Percentiles rank a stretch among this genome's conserved stretches.
Conservation (phyloP, 2,329 filamentous ascomycete genomes). For the Nigrospora osmanthi region DNA sequence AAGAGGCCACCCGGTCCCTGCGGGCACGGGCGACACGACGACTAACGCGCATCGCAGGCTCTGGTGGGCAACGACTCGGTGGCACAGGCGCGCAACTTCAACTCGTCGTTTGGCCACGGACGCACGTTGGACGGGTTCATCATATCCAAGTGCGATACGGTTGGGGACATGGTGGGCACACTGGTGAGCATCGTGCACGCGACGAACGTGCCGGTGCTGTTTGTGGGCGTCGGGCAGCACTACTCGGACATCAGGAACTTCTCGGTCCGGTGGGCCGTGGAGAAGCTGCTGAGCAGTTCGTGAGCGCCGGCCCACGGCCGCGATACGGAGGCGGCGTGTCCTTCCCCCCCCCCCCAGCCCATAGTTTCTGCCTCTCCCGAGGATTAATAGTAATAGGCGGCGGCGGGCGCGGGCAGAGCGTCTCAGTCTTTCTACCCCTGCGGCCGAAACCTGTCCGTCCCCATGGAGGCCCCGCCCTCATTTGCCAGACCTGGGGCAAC, state of each 20-base stretch:
- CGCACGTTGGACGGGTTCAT: slow-evolving; percentile 90
- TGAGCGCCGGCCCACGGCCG: background rate
- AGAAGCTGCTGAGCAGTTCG: slow-evolving; percentile 50
- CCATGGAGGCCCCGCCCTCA: no score
- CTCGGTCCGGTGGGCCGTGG: slow-evolving; percentile 62
- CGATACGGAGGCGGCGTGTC: no score
- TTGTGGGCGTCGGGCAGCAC: slow-evolving; percentile 69
- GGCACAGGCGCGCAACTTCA: slow-evolving; percentile 93
- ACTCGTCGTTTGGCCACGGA: slow-evolving; percentile 76
- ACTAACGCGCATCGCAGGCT: slow-evolving; percentile 38
- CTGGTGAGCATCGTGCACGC: slow-evolving; percentile 96
- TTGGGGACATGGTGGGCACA: slow-evolving; percentile 97
- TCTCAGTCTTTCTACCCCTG: background rate
- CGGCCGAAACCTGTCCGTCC: background rate
- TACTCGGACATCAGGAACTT: slow-evolving; percentile 62
- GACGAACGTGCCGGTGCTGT: slow-evolving; percentile 91
- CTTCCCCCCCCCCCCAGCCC: no score
- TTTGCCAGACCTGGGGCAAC: no score
- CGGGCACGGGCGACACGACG: slow-evolving; percentile 3
- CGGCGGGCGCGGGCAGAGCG: background rate
- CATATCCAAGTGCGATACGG: slow-evolving; percentile 96
- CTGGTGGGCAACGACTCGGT: slow-evolving; percentile 94
- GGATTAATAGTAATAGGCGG: background rate
- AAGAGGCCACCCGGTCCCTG: slow-evolving; percentile 6
- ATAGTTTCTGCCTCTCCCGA: background rate